Conservation (phyloP, 108 stramenopile species). For the Phaeodactylum tricornutum region DNA sequence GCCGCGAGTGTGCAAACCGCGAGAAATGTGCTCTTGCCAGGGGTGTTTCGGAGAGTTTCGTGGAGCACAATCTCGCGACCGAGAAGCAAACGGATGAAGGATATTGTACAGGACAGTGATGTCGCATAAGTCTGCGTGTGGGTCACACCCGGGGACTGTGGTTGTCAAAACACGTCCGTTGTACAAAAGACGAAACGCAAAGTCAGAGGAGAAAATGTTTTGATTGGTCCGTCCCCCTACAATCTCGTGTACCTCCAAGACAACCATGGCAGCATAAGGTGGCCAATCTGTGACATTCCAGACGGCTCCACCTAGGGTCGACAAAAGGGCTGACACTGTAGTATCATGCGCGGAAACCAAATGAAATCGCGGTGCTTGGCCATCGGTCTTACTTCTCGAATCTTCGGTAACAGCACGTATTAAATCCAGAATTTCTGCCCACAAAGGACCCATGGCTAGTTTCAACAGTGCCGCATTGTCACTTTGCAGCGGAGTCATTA, state of each 20-base stretch:
- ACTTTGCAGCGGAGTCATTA: not conserved
- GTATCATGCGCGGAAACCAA: slow-evolving; percentile 80
- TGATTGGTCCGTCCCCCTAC: slow-evolving; percentile 17
- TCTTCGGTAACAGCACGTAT: slow-evolving; percentile 36
- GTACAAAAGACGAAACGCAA: slow-evolving; percentile 69
- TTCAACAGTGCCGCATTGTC: slow-evolving; percentile 50
- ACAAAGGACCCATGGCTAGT: slow-evolving; percentile 57
- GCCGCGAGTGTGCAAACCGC: no score
- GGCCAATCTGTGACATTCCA: slow-evolving; percentile 65
- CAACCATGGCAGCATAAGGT: slow-evolving; percentile 74
- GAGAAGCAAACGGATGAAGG: no score
- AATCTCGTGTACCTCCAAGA: slow-evolving; percentile 50
- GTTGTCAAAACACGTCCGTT: slow-evolving; percentile 61
- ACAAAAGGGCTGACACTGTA: slow-evolving; percentile 73
- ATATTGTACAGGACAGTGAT: no score
- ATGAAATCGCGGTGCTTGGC: slow-evolving; percentile 25
- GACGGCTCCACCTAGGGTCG: slow-evolving; percentile 50
- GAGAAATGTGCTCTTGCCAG: no score
- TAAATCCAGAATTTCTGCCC: slow-evolving; percentile 55
- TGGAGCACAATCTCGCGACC: no score
- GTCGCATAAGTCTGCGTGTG: no score
- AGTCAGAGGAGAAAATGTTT: slow-evolving; percentile 21
- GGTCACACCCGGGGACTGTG: no score
- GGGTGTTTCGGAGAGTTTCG: no score
- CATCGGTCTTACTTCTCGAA: slow-evolving; percentile 7